Evolutionary conservation across 257 asterid species (phyloP).

Genomic region (Przewalskia tangutica): DNA sequence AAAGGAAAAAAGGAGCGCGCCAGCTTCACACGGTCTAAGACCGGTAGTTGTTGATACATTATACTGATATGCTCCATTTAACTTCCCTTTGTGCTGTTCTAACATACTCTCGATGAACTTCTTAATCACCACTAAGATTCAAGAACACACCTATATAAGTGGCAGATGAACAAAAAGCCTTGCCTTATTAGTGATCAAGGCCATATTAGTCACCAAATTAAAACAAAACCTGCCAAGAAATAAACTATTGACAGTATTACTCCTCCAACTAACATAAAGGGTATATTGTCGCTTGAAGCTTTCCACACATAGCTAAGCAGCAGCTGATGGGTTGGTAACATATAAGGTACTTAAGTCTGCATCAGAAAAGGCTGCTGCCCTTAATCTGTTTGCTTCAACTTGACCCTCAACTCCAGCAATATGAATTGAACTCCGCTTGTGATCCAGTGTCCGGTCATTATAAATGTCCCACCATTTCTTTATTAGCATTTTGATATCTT

Average conservation of each 20-base stretch:
- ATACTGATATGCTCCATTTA: background rate
- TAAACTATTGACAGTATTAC: background rate
- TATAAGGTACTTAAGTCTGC: background rate
- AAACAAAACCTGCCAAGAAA: background rate
- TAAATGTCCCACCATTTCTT: slow-evolving; percentile 64
- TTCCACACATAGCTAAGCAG: slow-evolving; percentile 15
- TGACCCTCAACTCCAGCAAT: background rate
- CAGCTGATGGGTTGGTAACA: slow-evolving; percentile 47
- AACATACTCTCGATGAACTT: background rate
- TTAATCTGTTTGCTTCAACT: slow-evolving; percentile 1
- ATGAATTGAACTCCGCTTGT: background rate
- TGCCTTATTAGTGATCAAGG: background rate
- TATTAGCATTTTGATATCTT: slow-evolving; percentile 53
- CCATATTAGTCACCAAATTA: background rate
- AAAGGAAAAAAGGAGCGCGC: background rate
- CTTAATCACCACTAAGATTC: background rate
- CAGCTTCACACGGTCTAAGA: background rate
- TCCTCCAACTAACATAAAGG: background rate
- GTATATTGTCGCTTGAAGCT: background rate
- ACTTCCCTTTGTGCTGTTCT: too few species aligned
- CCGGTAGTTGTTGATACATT: background rate
- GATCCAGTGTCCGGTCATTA: slow-evolving; percentile 33
- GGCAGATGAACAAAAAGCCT: background rate
- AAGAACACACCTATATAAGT: background rate
- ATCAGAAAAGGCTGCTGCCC: slow-evolving; percentile 16